Evolutionary conservation across 2,329 filamentous ascomycete genomes (phyloP).

Genomic region (Alternaria sp.): DNA sequence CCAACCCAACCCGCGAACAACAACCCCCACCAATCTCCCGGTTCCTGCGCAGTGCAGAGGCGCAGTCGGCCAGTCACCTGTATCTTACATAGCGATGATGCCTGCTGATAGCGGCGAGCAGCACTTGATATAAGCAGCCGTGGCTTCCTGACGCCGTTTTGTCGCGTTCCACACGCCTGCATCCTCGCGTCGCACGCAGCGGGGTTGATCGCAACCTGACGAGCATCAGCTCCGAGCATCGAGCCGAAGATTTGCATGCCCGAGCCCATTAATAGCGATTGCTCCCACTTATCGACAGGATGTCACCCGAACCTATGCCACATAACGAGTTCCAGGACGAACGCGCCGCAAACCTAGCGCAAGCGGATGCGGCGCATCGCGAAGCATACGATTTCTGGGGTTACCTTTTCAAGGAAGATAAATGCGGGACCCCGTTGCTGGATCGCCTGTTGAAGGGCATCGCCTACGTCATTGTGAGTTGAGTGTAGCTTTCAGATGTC

Average conservation of each 20-base stretch:
- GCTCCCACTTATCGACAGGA: slow-evolving; percentile 20
- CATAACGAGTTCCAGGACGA: slow-evolving; percentile 24
- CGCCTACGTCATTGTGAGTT: slow-evolving; percentile 55
- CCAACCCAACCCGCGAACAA: slow-evolving; percentile 14
- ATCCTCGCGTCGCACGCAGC: slow-evolving; percentile 18
- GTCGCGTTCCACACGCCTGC: slow-evolving; percentile 14
- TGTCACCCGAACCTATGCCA: slow-evolving; percentile 39
- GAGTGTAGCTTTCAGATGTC: neutral
- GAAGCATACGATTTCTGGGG: slow-evolving; percentile 60
- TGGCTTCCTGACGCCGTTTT: slow-evolving; percentile 5
- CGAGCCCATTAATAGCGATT: slow-evolving; percentile 2
- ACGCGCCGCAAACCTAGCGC: slow-evolving; percentile 24
- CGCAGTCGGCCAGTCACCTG: slow-evolving; percentile 35
- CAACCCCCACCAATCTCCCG: slow-evolving; percentile 17
- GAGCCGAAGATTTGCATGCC: slow-evolving; percentile 22
- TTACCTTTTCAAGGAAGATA: slow-evolving; percentile 59
- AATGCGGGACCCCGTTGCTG: slow-evolving; percentile 56
- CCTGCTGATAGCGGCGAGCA: slow-evolving; percentile 17
- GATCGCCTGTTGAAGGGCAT: slow-evolving; percentile 56
- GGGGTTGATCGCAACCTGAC: slow-evolving; percentile 28
- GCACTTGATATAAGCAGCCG: slow-evolving; percentile 17
- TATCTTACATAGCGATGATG: slow-evolving; percentile 19
- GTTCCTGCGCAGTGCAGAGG: slow-evolving; percentile 30
- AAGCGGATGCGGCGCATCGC: slow-evolving; percentile 37
- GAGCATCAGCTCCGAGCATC: slow-evolving; percentile 23